Evolutionary conservation across 2,329 filamentous ascomycete species (phyloP), one percentile per base, ranked within the genome.

Genomic region (Verticillium klebahnii): DNA sequence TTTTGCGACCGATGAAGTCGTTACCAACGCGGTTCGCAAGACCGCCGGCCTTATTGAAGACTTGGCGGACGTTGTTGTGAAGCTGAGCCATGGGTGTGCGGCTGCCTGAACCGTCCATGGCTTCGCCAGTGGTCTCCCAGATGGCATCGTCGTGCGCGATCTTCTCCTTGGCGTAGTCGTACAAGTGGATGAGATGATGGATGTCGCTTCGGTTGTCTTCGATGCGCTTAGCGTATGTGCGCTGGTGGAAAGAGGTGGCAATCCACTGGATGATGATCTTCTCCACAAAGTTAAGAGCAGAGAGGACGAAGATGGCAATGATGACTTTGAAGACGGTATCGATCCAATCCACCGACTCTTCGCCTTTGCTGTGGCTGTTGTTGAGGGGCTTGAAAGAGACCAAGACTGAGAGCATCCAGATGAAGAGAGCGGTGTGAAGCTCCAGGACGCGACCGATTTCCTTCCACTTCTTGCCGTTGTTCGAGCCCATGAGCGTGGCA

Each of bases 181-280:
- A 86, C 0, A 86, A 75, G 54, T 78, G 73, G 32, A 85, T 79
- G 12, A 86, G 74, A 60, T 80, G 82, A 12, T 75, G 86, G 62
- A 97, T 93, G 70, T 96, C 91, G 66, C 93, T 92, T 72, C 96
- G 96, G 80, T 97, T 96, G 74, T 94, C 83, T 64, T 95, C 92
- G 69, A 97, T 97, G 17, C 94, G 84, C 68, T 94, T 92, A 29
- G 91, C 88, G 70, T 98, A 98, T 0, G 94, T 97, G 55, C 94
- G 86, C 62, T 91, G 81, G 73, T 98, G 94, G 75, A 98, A 98
- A 64, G 90, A 93, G 62, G 93, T 93, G 36, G 94, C 93, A 67
- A 98, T 96, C 77, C 96, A 89, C 71, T 97, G 93, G 61, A 97
- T 96, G 67, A 96, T 85, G 63, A 97, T 90, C 80, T 97, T 98